Evolutionary conservation across 148 eudicot species (phyloP).

Genomic region (Cornus florida): DNA sequence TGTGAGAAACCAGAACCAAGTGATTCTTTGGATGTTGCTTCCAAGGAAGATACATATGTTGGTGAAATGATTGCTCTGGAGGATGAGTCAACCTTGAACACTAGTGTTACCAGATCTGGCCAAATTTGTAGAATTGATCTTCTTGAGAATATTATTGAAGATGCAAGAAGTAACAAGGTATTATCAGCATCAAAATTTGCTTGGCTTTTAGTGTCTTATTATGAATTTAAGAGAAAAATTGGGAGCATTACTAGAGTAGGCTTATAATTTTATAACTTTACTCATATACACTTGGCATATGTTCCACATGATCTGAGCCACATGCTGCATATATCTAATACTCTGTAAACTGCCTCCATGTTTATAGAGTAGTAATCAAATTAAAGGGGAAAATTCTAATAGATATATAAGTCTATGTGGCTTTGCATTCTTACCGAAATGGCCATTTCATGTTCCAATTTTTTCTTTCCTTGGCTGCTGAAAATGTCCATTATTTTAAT

Average conservation of each 20-base stretch:
- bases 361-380: too few species aligned
- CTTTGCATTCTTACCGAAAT: too few species aligned
- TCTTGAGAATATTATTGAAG: conserved; percentile 62
- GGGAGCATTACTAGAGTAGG: neutral
- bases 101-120: conserved; percentile 49
- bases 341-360: too few species aligned
- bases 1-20: conserved; percentile 25
- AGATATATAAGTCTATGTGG: neutral
- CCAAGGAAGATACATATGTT: conserved; percentile 15
- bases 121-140: conserved; percentile 53
- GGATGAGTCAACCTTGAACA: conserved; percentile 28
- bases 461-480: too few species aligned
- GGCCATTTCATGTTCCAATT: too few species aligned
- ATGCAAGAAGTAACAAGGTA: conserved; percentile 81
- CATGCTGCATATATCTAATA: too few species aligned
- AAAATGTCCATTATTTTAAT: too few species aligned
- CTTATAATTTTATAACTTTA: neutral
- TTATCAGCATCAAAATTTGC: neutral
- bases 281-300: too few species aligned
- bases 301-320: too few species aligned
- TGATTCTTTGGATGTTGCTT: conserved; percentile 19
- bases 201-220: neutral
- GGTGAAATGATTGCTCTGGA: conserved; percentile 32
- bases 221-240: neutral
- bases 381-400: neutral